Evolutionary conservation across 2,329 filamentous ascomycete genomes (phyloP).

Genomic region (Fusarium vanettenii): DNA sequence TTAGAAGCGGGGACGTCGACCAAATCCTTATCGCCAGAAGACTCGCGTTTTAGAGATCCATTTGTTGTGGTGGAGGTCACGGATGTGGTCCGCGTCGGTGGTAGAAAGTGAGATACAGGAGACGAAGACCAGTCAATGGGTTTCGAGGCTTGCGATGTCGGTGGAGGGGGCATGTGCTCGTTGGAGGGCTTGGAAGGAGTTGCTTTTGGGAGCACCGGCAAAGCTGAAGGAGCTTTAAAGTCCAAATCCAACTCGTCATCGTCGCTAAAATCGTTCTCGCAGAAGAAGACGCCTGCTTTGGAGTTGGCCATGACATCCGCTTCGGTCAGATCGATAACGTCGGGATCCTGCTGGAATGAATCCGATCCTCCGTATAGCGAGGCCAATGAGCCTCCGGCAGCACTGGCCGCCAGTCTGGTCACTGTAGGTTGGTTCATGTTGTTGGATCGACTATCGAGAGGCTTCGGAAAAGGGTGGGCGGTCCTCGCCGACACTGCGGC

Average conservation of each 20-base stretch:
- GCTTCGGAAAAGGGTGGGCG: conserved; percentile 40
- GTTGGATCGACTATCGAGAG: conserved; percentile 45
- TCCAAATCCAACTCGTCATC: conserved; percentile 81
- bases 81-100: conserved; percentile 45
- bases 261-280: conserved; percentile 88
- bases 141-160: conserved; percentile 42
- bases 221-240: conserved; percentile 68
- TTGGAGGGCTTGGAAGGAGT: conserved; percentile 38
- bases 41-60: conserved; percentile 56
- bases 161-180: conserved; percentile 43
- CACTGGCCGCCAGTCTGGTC: conserved; percentile 14
- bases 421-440: conserved; percentile 46
- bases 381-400: conserved; percentile 46
- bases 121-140: conserved; percentile 80
- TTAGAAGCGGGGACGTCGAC: conserved; percentile 41
- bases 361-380: conserved; percentile 59
- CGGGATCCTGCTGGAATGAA: conserved; percentile 56
- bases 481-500: conserved; percentile 56
- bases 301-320: conserved; percentile 43
- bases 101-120: conserved; percentile 61
- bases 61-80: conserved; percentile 33
- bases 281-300: conserved; percentile 66
- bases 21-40: conserved; percentile 47
- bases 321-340: conserved; percentile 50
- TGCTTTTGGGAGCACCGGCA: conserved; percentile 51